These are phyloP conservation scores for Plasmodium gallinaceum DNA, from an alignment of 169 alveolate genomes.

Conservation along the genomic window DNA sequence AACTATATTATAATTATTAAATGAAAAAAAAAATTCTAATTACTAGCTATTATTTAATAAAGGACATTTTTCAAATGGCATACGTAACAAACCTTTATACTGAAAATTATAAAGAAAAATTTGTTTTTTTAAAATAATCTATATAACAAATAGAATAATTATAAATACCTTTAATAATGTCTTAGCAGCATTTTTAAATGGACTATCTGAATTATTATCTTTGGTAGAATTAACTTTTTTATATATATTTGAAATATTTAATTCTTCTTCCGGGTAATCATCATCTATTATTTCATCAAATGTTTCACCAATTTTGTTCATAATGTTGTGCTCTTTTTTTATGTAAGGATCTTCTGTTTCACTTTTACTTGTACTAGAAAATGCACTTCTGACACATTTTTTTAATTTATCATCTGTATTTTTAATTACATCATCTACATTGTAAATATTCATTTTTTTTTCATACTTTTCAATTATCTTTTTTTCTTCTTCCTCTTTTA, in stretches of 20 bases:
- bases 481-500: constrained; percentile 35
- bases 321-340: constrained; percentile 33
- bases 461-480: constrained; percentile 16
- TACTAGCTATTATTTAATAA: constrained; percentile 29
- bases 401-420: constrained; percentile 44
- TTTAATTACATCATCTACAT: constrained; percentile 63
- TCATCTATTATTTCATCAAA: constrained; percentile 52
- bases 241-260: constrained; percentile 34
- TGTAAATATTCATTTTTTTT: constrained; percentile 27
- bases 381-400: constrained; percentile 40
- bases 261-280: constrained; percentile 48
- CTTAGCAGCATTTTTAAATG: constrained; percentile 68
- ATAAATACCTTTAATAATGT: constrained; percentile 38
- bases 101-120: constrained; percentile 9
- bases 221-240: constrained; percentile 65
- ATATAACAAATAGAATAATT: no score
- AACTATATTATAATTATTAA: no score
- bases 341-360: constrained; percentile 29
- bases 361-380: constrained; percentile 43
- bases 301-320: constrained; percentile 64
- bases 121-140: no score
- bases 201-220: constrained; percentile 13
- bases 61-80: constrained; percentile 42
- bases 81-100: constrained; percentile 69
- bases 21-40: neutral